Evolutionary conservation across 75 land plant species (phyloP).

Genomic region (Cryptomeria japonica): DNA sequence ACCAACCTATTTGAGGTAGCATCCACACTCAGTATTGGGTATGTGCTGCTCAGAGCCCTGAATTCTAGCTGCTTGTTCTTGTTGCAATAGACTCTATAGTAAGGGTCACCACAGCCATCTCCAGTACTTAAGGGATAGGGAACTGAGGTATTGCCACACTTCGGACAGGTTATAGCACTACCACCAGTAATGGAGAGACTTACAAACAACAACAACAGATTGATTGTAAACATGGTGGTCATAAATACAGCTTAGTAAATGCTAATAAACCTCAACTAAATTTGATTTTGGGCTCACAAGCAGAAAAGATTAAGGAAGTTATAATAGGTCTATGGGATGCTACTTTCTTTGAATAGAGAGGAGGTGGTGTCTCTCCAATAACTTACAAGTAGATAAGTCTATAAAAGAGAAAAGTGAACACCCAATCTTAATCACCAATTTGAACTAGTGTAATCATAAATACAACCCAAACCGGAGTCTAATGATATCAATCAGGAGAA

Average conservation of each 20-base stretch:
- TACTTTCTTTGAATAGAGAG: not conserved
- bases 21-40: slow-evolving; percentile 26
- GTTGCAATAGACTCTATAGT: slow-evolving; percentile 34
- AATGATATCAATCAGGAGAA: not conserved
- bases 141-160: slow-evolving; percentile 35
- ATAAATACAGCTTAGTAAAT: not conserved
- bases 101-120: slow-evolving; percentile 38
- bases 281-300: not conserved
- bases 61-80: slow-evolving; percentile 31
- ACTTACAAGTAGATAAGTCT: too few species aligned
- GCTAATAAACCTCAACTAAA: not conserved
- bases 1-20: slow-evolving; percentile 21
- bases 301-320: too few species aligned
- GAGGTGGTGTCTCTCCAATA: not conserved
- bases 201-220: not conserved
- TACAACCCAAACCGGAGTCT: too few species aligned
- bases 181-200: not conserved
- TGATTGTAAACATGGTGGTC: not conserved
- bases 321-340: not conserved
- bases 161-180: slow-evolving; percentile 11
- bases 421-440: too few species aligned
- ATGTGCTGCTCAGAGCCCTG: slow-evolving; percentile 26
- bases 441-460: too few species aligned
- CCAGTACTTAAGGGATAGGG: slow-evolving; percentile 57
- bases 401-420: too few species aligned